Percentiles rank a stretch among this genome's conserved stretches.
These are phyloP conservation scores for Papiliotrema laurentii DNA, from an alignment of 1,284 basidiomycete genomes.

Conservation along the genomic window DNA sequence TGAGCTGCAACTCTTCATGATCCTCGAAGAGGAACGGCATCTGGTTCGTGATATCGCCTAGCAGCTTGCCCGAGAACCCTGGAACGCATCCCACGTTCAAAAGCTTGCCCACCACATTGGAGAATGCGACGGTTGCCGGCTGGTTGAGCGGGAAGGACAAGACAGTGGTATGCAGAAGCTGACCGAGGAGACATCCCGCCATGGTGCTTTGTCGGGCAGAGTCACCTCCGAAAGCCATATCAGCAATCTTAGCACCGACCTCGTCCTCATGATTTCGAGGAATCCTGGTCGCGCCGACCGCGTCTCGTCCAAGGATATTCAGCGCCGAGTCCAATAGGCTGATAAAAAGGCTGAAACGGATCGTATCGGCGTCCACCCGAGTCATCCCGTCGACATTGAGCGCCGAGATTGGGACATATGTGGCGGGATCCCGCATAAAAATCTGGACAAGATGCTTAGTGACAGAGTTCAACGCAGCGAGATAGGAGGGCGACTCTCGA, in stretches of 20 bases:
- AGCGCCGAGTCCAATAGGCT: conserved; percentile 13
- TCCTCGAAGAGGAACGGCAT: conserved; percentile 36
- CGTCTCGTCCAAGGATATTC: conserved; percentile 10
- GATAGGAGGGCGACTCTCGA: conserved; percentile 3
- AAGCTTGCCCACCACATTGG: conserved; percentile 12
- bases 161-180: conserved; percentile 22
- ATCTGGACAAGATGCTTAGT: conserved; percentile 21
- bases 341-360: conserved; percentile 11
- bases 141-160: conserved; percentile 11
- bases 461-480: conserved; percentile 17
- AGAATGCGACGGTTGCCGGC: conserved; percentile 11
- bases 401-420: conserved; percentile 27
- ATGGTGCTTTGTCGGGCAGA: conserved; percentile 14
- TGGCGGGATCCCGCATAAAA: conserved; percentile 29
- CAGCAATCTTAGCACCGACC: conserved; percentile 2
- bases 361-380: neutral
- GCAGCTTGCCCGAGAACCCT: conserved; percentile 22
- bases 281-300: conserved; percentile 11
- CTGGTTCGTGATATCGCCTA: conserved; percentile 38
- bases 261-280: conserved; percentile 3
- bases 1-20: conserved; percentile 29
- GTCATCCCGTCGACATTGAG: conserved; percentile 20
- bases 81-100: conserved; percentile 19
- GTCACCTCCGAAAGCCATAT: conserved; percentile 19
- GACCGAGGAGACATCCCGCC: conserved; percentile 25